phyloP scores from a whole-genome alignment of 495 filamentous ascomycete genomes.

The Penicillium egyptiacum region DNA sequence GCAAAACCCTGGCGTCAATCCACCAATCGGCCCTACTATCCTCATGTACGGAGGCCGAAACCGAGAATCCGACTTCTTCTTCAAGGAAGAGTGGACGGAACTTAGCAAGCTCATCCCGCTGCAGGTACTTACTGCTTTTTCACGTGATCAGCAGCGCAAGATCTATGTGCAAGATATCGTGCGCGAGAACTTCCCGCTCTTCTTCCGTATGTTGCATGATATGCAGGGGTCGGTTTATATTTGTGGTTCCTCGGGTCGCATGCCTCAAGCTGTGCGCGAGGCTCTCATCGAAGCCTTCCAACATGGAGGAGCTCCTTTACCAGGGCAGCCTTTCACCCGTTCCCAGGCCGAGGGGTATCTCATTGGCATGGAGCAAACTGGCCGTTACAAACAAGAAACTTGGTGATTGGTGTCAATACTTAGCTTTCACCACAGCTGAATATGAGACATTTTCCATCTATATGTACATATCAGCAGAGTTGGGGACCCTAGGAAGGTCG shows the following conservation, averaged over 20 bases:
- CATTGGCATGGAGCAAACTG: conserved; percentile 62
- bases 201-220: conserved; percentile 59
- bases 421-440: not conserved
- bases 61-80: conserved; percentile 71
- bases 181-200: conserved; percentile 53
- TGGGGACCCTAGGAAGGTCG: not conserved
- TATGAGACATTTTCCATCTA: not conserved
- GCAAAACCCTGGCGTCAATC: conserved; percentile 30
- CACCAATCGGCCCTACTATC: conserved; percentile 35
- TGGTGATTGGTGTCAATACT: conserved; percentile 48
- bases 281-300: conserved; percentile 74
- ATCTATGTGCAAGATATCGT: conserved; percentile 89
- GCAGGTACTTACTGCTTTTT: conserved; percentile 77
- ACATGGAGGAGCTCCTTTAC: conserved; percentile 28
- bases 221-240: conserved; percentile 63
- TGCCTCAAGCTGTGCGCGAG: conserved; percentile 85
- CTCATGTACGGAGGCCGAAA: conserved; percentile 85
- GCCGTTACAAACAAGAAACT: conserved; percentile 77
- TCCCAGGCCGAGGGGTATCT: conserved; percentile 59
- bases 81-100: conserved; percentile 68
- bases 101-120: conserved; percentile 40
- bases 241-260: conserved; percentile 80
- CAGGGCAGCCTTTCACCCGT: conserved; percentile 32
- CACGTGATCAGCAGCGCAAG: conserved; percentile 72
- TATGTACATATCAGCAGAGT: not conserved